Evolutionary conservation across 768 basidiomycete genomes (phyloP), one percentile per base, ranked within the genome.

Genomic region (Tricholoma furcatifolium): DNA sequence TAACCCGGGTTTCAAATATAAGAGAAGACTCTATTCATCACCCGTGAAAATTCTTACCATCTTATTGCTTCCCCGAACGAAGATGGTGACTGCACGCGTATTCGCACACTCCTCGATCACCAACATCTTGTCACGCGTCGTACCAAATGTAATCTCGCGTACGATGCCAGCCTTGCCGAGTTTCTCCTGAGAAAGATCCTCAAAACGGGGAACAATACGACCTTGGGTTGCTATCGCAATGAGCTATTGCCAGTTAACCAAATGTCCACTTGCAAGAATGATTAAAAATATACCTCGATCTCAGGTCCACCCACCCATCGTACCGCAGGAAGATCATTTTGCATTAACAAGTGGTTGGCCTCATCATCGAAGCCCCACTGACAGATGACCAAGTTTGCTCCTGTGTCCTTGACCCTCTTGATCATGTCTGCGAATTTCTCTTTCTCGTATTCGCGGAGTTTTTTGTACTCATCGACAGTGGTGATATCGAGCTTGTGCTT

Each of bases 341-440:
- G 94, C 92, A 98, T 93, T 58, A 99, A 71, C 62, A 98, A 60
- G 67, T 98, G 97, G 67, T 99, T 99, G 40, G 97, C 97, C 73
- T 99, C 97, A 65, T 99, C 97, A 66, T 99, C 97, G 66, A 99
- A 99, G 55, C 97, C 97, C 97, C 97, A 99, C 67, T 99, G 97
- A 71, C 97, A 99, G 62, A 99, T 98, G 59, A 99, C 97, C 54
- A 99, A 73, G 71, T 99, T 99, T 12, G 97, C 96, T 34, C 97
- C 97, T 14, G 95, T 90, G 62, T 96, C 88, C 70, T 98, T 96
- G 53, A 98, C 95, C 68, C 84, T 76, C 71, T 89, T 88, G 70
- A 99, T 98, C 97, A 99, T 99, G 65, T 93, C 88, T 58, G 82
- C 78, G 63, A 99, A 99, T 74, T 97, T 99, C 67, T 91, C 86